Evolutionary conservation across 176 grass and related monocot species (phyloP).

Genomic region (Aegilops longissima): DNA sequence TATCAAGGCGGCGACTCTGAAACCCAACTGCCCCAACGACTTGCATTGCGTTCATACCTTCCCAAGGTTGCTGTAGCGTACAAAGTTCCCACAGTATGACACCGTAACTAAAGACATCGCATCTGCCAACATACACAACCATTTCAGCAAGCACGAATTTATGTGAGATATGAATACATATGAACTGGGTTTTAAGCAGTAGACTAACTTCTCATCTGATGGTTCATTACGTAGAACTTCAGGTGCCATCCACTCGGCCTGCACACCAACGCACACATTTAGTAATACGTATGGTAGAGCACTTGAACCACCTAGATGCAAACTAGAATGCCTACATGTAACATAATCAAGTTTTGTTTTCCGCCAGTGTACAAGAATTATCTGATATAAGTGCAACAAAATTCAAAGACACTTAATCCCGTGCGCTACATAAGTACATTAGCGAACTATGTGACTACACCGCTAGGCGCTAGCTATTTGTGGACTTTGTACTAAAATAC

Average conservation of each 20-base stretch:
- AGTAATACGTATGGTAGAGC: slow-evolving; percentile 23
- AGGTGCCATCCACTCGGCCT: slow-evolving; percentile 99
- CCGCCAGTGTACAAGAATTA: neutral
- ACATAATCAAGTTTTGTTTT: neutral
- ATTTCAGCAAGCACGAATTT: slow-evolving; percentile 28
- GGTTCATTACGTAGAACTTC: slow-evolving; percentile 96
- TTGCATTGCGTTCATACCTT: slow-evolving; percentile 99
- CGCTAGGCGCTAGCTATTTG: neutral
- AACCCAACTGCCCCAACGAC: slow-evolving; percentile 98
- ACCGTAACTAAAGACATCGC: slow-evolving; percentile 95
- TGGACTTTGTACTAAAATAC: neutral
- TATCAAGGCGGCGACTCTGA: slow-evolving; percentile 88
- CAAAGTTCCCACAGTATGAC: slow-evolving; percentile 98
- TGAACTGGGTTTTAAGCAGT: slow-evolving; percentile 9
- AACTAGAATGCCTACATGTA: slow-evolving; percentile 21
- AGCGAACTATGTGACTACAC: slow-evolving; percentile 7
- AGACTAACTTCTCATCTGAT: slow-evolving; percentile 92
- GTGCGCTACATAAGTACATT: neutral
- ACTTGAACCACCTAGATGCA: slow-evolving; percentile 27
- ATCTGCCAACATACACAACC: slow-evolving; percentile 48
- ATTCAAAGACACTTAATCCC: neutral
- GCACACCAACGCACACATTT: slow-evolving; percentile 35
- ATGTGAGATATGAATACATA: neutral
- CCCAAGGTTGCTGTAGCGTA: slow-evolving; percentile 91
- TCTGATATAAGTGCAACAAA: slow-evolving; percentile 6